Evolutionary conservation across 495 filamentous ascomycete genomes (phyloP), one percentile per base, ranked within the genome.

Genomic region (Neurospora sp.): DNA sequence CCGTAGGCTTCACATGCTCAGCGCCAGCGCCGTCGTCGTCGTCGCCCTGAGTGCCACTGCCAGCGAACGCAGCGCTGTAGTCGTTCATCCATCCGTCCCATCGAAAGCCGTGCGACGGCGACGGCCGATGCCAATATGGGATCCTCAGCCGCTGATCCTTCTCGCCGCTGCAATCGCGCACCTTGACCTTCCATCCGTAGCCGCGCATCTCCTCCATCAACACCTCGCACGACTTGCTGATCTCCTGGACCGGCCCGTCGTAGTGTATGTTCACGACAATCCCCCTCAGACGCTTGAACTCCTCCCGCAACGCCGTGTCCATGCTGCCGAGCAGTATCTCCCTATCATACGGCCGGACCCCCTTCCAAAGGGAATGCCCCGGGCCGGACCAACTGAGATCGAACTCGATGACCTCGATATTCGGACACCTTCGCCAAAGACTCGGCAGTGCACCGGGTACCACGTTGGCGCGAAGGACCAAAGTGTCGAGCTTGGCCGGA

Each of bases 401-500:
- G 22, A 74, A 61, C 20, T 31, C 27, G 42, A 74, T 14, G 3
- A 42, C n/a, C 38, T 74, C 70, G 2, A 74, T 38, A 42, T 59
- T 65, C 20, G 73, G 73, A 40, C 73, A 74, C 27, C 65, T 39
- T 1, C 3, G 20, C 35, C 16, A 16, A 0, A 74, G 70, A 14
- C 61, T 44, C 14, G 70, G 41, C 9, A 74, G 41, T 35, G 71
- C 37, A 14, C 53, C 31, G 27, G 42, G n/a, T 10, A 20, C n/a
- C 20, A 37, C 31, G 8, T 45, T 45, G 1, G 42, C 17, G n/a
- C 42, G 17, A 20, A 40, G 39, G 69, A 27, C 4, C 14, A 35
- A 48, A 31, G 73, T 31, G 22, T 59, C 48, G 9, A 59, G 48
- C 10, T 27, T 59, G 20, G 48, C 5, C 20, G 20, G n/a, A 59